Evolutionary conservation across 208 protist species (phyloP).

Genomic region (Trypanosoma boissoni): DNA sequence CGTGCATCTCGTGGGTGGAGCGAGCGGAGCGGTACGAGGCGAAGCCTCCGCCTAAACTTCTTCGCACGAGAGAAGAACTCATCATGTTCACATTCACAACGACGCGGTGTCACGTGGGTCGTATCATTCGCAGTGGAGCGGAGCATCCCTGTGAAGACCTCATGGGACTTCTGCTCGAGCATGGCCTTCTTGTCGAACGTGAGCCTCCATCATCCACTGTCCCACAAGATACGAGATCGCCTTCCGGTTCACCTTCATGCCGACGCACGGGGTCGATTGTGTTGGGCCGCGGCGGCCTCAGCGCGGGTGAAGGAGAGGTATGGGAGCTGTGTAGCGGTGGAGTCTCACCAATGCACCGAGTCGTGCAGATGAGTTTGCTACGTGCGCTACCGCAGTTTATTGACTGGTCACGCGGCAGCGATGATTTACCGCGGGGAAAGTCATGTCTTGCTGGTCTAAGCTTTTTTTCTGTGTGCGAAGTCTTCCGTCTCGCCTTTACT

Average conservation of each 20-base stretch:
- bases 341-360: constrained; percentile 29
- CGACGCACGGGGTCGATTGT: neutral
- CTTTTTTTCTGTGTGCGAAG: constrained; percentile 21
- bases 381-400: constrained; percentile 40
- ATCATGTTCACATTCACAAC: constrained; percentile 33
- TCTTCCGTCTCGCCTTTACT: constrained; percentile 12
- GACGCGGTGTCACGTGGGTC: constrained; percentile 47
- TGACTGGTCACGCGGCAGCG: constrained; percentile 21
- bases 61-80: constrained; percentile 43
- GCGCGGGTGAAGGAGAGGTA: neutral
- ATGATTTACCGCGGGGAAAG: neutral
- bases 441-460: constrained; percentile 10
- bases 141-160: constrained; percentile 15
- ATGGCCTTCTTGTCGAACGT: constrained; percentile 6
- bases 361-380: constrained; percentile 42
- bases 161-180: constrained; percentile 8
- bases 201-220: neutral
- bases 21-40: constrained; percentile 7
- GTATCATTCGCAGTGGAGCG: constrained; percentile 12
- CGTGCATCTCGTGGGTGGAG: constrained; percentile 35
- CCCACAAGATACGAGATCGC: neutral
- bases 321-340: constrained; percentile 9
- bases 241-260: neutral
- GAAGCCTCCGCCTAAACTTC: constrained; percentile 7
- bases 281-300: constrained; percentile 10